Conservation (phyloP, 2,329 filamentous ascomycete genomes). For the Pezicula neosporulosa region DNA sequence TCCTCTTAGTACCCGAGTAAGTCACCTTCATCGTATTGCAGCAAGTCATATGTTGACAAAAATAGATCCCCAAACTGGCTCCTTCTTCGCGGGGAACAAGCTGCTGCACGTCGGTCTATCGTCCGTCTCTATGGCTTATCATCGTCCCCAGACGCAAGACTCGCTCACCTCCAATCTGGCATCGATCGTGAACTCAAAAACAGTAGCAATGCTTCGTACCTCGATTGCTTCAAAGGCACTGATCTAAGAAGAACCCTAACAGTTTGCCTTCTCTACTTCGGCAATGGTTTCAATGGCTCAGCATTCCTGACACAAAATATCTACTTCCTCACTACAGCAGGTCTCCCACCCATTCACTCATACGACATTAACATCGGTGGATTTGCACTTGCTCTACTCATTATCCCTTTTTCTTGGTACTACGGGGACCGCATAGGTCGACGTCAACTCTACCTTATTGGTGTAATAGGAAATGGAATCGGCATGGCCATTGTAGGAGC, state of each 20-base stretch:
- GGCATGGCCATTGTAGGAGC: conserved; percentile 12
- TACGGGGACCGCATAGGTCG: conserved; percentile 29
- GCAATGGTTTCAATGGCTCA: conserved; percentile 31
- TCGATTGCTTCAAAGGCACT: conserved; percentile 31
- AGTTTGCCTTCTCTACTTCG: conserved; percentile 29
- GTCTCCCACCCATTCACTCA: conserved; percentile 12
- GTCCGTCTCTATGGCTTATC: conserved; percentile 7
- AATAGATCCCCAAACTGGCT: conserved; percentile 16
- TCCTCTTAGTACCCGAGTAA: neutral
- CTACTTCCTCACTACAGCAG: conserved; percentile 15
- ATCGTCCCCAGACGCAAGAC: conserved; percentile 7
- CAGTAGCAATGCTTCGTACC: conserved; percentile 16
- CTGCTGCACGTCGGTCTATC: conserved; percentile 6
- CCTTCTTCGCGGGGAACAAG: conserved; percentile 2
- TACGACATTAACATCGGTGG: conserved; percentile 10
- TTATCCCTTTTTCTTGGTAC: conserved; percentile 12
- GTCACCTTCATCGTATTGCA: too few relatives aligned
- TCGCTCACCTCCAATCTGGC: conserved; percentile 9
- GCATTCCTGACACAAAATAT: conserved; percentile 19
- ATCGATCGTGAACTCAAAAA: conserved; percentile 8
- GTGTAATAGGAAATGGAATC: conserved; percentile 12
- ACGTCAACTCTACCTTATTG: conserved; percentile 28
- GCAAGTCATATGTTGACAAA: too few relatives aligned
- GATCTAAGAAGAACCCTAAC: conserved; percentile 34
- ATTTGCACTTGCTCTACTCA: conserved; percentile 8